Evolutionary conservation across 345 rosid genomes (phyloP).

Genomic region (Eucalyptus pumila): DNA sequence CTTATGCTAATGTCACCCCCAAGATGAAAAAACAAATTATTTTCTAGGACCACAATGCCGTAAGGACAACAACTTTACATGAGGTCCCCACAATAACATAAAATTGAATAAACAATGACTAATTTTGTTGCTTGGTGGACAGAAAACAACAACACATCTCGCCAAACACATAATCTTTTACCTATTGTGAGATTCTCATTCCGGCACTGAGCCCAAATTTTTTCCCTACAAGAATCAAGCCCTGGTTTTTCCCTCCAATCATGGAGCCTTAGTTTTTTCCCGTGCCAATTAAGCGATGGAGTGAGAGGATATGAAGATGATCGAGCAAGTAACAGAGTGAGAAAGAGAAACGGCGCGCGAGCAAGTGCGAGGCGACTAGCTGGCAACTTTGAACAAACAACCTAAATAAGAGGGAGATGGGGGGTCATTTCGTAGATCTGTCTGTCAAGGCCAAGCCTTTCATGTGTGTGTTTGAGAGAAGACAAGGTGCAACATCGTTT

Average conservation of each 20-base stretch:
- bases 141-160: background rate
- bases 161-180: background rate
- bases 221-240: background rate
- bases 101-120: background rate
- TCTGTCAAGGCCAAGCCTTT: background rate
- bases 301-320: background rate
- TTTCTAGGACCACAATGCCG: fast-evolving
- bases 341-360: background rate
- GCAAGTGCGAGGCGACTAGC: background rate
- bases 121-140: background rate
- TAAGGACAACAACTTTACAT: background rate
- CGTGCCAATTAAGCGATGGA: background rate
- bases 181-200: background rate
- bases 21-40: background rate
- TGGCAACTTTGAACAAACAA: background rate
- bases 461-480: background rate
- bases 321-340: background rate
- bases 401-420: background rate
- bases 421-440: background rate
- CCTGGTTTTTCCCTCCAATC: background rate
- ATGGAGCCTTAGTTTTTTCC: background rate
- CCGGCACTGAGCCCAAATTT: background rate
- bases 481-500: background rate
- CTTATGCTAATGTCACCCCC: background rate
- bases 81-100: background rate